Percentiles rank a stretch among this genome's conserved stretches.
phyloP scores from a whole-genome alignment of 768 basidiomycete genomes.

The Saitozyma sp. region DNA sequence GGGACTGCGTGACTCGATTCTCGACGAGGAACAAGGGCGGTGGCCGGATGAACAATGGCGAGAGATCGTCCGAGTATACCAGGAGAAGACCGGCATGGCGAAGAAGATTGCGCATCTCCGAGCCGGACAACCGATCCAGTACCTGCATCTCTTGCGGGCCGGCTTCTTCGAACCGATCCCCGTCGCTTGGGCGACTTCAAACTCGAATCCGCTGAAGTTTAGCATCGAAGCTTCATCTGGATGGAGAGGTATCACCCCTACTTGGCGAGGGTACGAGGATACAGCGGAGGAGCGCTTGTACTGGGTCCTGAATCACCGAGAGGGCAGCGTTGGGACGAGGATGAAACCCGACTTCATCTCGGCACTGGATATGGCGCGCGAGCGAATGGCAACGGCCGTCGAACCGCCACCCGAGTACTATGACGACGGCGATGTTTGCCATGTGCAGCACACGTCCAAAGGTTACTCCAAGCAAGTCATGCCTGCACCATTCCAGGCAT shows the following conservation, averaged over 20 bases:
- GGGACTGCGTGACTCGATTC: conserved; percentile 9
- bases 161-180: conserved; percentile 34
- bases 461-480: conserved; percentile 33
- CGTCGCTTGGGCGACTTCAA: conserved; percentile 22
- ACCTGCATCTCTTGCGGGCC: conserved; percentile 22
- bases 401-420: conserved; percentile 25
- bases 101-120: conserved; percentile 22
- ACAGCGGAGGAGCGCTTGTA: conserved; percentile 30
- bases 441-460: conserved; percentile 20
- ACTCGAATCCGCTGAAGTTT: conserved; percentile 27
- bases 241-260: conserved; percentile 27
- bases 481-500: conserved; percentile 17
- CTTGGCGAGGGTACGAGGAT: conserved; percentile 31
- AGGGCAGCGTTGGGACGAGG: conserved; percentile 6
- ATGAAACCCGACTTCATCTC: conserved; percentile 26
- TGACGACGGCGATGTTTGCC: conserved; percentile 15
- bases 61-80: conserved; percentile 19
- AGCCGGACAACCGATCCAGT: conserved; percentile 15
- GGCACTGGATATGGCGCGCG: conserved; percentile 17
- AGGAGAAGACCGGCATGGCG: conserved; percentile 25
- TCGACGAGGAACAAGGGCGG: conserved; percentile 19
- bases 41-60: conserved; percentile 20
- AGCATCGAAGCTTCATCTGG: conserved; percentile 17
- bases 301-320: conserved; percentile 31
- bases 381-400: conserved; percentile 21